Conservation (phyloP, 495 filamentous ascomycete genomes). For the Penicillium odoratum region DNA sequence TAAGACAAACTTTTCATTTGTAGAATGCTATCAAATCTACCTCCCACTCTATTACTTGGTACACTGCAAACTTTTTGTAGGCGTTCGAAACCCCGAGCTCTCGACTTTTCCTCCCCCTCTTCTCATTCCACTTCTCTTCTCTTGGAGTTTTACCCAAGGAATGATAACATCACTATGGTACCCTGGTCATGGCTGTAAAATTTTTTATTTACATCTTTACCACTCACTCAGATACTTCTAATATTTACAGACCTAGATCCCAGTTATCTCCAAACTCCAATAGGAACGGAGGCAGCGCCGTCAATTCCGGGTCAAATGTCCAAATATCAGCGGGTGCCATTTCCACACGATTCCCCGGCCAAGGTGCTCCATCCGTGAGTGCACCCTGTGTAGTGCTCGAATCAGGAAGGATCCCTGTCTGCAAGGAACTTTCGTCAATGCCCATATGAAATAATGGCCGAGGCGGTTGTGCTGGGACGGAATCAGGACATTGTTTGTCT, state of each 20-base stretch:
- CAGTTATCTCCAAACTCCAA: conserved; percentile 13
- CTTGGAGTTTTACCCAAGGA: too few species aligned
- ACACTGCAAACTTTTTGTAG: too few species aligned
- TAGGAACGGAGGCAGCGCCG: conserved; percentile 12
- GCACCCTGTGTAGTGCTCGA: not conserved
- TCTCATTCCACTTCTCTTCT: too few species aligned
- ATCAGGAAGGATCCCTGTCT: not conserved
- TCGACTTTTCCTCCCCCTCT: too few species aligned
- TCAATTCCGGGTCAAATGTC: conserved; percentile 15
- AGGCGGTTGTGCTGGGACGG: not conserved
- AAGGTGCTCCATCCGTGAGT: not conserved
- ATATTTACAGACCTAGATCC: conserved; percentile 9
- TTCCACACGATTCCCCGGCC: not conserved
- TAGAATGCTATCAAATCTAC: too few species aligned
- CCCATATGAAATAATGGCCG: not conserved
- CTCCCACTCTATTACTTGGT: too few species aligned
- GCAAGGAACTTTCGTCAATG: not conserved
- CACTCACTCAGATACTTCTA: not conserved
- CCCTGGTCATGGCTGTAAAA: too few species aligned
- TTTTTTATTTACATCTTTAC: not conserved
- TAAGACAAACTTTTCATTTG: too few species aligned
- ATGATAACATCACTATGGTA: too few species aligned
- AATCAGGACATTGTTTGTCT: not conserved
- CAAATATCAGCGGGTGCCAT: conserved; percentile 14
- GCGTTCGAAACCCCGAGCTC: too few species aligned